phyloP scores from a whole-genome alignment of 192 early-diverging fungal genomes.

The Coemansia sp. region DNA sequence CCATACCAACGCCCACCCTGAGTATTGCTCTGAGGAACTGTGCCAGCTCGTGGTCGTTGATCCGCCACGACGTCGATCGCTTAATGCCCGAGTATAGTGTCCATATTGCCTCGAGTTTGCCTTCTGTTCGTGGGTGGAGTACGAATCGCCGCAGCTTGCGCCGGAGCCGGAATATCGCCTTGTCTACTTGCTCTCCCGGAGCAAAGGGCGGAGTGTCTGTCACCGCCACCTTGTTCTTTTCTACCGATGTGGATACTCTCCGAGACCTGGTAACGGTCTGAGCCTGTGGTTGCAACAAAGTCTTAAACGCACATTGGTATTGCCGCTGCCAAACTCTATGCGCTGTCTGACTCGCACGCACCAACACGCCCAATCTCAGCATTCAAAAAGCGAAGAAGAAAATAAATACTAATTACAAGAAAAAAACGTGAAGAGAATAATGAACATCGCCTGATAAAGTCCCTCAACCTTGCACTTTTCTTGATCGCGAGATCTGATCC shows the following conservation, averaged over 20 bases:
- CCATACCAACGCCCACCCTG: slow-evolving; percentile 12
- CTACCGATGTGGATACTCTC: not conserved
- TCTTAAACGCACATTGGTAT: not conserved
- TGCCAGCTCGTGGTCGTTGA: slow-evolving; percentile 11
- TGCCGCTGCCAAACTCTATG: not conserved
- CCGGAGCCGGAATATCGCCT: slow-evolving; percentile 24
- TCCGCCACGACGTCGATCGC: slow-evolving; percentile 21
- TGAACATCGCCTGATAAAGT: not conserved
- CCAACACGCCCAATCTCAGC: not conserved
- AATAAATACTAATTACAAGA: not conserved
- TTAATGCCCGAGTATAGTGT: slow-evolving; percentile 22
- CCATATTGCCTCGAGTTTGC: slow-evolving; percentile 46
- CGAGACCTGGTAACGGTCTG: not conserved
- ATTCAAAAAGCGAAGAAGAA: not conserved
- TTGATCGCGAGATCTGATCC: slow-evolving; percentile 4
- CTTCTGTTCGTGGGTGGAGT: slow-evolving; percentile 23
- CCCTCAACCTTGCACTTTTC: not conserved
- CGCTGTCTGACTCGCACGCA: not conserved
- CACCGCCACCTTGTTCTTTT: no score
- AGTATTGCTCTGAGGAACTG: slow-evolving; percentile 43
- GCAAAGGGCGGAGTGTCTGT: not conserved
- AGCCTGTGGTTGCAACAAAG: not conserved
- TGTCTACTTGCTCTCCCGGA: slow-evolving; percentile 18
- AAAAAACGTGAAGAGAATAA: not conserved
- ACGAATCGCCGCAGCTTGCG: slow-evolving; percentile 35